Evolutionary conservation across 352 stramenopile genomes (phyloP).

Genomic region (Phytophthora quininea): DNA sequence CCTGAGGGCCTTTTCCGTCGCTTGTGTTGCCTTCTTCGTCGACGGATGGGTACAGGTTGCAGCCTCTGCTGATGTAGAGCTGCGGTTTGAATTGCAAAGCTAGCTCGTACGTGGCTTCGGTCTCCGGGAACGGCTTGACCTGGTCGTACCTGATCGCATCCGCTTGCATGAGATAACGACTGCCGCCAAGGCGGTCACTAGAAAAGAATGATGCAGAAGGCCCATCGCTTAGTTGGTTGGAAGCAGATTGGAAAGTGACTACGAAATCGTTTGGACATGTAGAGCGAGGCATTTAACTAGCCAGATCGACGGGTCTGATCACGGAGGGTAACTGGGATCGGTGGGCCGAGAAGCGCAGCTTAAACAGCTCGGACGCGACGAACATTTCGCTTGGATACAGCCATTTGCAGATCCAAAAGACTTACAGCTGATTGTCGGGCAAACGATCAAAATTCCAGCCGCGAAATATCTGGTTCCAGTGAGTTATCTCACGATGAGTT

Average conservation of each 20-base stretch:
- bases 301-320: no score
- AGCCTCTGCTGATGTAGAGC: neutral
- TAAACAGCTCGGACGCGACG: no score
- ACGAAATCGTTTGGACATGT: neutral
- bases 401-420: no score
- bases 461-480: no score
- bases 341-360: no score
- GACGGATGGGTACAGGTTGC: neutral
- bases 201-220: neutral
- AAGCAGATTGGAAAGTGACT: neutral
- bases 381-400: no score
- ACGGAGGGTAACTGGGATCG: no score
- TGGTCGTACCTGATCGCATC: neutral
- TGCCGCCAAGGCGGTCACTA: neutral
- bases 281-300: no score
- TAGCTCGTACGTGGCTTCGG: neutral
- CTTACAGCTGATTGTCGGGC: no score
- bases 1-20: neutral
- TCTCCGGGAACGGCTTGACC: neutral
- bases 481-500: no score
- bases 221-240: neutral
- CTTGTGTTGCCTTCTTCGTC: neutral
- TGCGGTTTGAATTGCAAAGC: neutral
- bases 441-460: no score
- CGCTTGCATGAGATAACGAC: constrained; percentile 2